Base-by-base conservation (phyloP, 2,329 filamentous ascomycete genomes). In the Alternaria conjuncta region DNA sequence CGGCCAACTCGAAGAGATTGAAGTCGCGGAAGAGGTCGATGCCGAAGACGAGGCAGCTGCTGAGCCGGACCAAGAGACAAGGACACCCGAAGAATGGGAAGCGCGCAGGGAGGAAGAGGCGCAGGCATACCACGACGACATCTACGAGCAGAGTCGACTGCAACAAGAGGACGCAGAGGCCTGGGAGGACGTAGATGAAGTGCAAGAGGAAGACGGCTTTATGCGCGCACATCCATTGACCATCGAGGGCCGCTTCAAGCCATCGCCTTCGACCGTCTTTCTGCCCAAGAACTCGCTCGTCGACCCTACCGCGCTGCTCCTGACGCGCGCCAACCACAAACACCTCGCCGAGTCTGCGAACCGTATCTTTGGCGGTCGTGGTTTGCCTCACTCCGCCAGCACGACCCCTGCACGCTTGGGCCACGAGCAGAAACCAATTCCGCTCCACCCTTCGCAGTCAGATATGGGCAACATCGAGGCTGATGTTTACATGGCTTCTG, bases 321-420 rank as follows among this genome's bases (percentile, higher is more conserved):
- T 98, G 87, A 89, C 57, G 2, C 78, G 79, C 10, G 87, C 93
- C 61, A 87, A 89, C 46, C 74, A 78, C 65, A 91, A 89, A 60
- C 96, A 99, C 75, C 84, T 98, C 30, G 85, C 86, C 32, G 86
- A 90, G 60, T 86, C 91, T 2, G 92, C 94, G 0, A 88, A 92
- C 69, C 86, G 85, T 46, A 85, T 88, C 1, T 95, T 97, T 76
- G 95, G 94, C 46, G 95, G 95, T 0, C 81, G 81, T 4, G 88
- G 89, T 0, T 83, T 98, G 15, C 94, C 94, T 4, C 86, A 91
- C 74, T 96, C 93, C 2, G 89, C 89, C 1, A 94, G 92, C 3
- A 90, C 92, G 0, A 81, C 84, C 70, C 15, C 86, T 81, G 72
- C 87, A 82, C 72, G 86, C 82, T 30, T 82, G n/a, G 72, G 74